These are phyloP conservation scores for Zygosaccharomyces pseudobailii DNA, from an alignment of 1,139 yeast genomes.

Conservation along the genomic window DNA sequence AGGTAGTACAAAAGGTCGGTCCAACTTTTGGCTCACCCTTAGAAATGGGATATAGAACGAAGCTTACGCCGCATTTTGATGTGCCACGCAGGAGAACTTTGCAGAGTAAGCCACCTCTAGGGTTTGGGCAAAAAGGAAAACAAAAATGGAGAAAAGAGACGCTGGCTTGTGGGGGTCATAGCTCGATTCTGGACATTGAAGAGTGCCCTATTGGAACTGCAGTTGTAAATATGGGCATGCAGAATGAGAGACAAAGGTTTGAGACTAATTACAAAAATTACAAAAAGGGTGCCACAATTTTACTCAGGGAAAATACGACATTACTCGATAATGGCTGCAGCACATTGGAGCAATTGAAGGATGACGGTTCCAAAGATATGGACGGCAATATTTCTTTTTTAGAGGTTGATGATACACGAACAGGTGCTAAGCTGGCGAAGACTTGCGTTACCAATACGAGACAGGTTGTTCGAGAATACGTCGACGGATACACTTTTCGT, in stretches of 20 bases:
- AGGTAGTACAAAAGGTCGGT: constrained; percentile 53
- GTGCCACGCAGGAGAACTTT: constrained; percentile 46
- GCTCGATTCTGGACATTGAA: constrained; percentile 74
- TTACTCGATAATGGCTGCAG: constrained; percentile 30
- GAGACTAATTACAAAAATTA: constrained; percentile 48
- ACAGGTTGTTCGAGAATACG: constrained; percentile 74
- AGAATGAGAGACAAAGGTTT: constrained; percentile 60
- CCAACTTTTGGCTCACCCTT: constrained; percentile 77
- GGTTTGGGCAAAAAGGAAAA: constrained; percentile 82
- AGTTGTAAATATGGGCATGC: constrained; percentile 68
- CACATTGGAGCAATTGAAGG: constrained; percentile 34
- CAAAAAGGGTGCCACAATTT: constrained; percentile 81
- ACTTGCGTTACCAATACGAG: constrained; percentile 63
- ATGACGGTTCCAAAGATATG: constrained; percentile 43
- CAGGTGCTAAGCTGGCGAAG: constrained; percentile 32
- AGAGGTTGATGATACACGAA: constrained; percentile 24
- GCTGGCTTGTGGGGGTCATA: constrained; percentile 44
- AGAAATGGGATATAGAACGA: constrained; percentile 75
- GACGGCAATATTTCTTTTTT: constrained; percentile 36
- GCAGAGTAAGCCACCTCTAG: constrained; percentile 60
- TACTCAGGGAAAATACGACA: constrained; percentile 73
- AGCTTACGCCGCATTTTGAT: constrained; percentile 93
- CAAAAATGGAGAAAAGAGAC: constrained; percentile 57
- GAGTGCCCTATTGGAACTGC: constrained; percentile 88
- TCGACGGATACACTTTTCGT: constrained; percentile 69